Evolutionary conservation across 768 basidiomycete genomes (phyloP).

Genomic region (Lactarius vividus): DNA sequence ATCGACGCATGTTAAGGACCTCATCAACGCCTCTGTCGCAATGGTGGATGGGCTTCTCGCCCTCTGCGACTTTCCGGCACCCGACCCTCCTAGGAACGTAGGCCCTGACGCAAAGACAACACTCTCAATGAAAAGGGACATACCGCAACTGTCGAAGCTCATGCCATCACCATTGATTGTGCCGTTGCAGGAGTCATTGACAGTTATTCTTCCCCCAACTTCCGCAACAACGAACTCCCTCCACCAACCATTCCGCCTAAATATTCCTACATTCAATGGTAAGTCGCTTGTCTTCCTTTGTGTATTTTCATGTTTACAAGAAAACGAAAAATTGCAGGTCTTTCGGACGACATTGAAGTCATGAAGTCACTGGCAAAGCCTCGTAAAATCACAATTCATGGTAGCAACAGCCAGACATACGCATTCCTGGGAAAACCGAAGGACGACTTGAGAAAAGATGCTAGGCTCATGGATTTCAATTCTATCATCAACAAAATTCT

Average conservation of each 20-base stretch:
- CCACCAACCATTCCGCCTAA: slow-evolving; percentile 78
- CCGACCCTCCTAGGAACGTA: slow-evolving; percentile 30
- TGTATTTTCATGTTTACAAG: background rate
- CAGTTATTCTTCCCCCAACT: slow-evolving; percentile 79
- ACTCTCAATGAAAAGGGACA: slow-evolving; percentile 54
- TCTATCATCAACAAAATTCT: slow-evolving; percentile 95
- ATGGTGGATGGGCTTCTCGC: slow-evolving; percentile 71
- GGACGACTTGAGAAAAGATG: slow-evolving; percentile 97
- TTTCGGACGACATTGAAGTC: slow-evolving; percentile 79
- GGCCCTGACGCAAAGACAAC: slow-evolving; percentile 32
- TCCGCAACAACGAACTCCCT: slow-evolving; percentile 51
- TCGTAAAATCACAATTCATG: slow-evolving; percentile 82
- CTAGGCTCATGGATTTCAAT: slow-evolving; percentile 96
- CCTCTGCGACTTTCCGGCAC: slow-evolving; percentile 57
- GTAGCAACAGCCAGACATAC: slow-evolving; percentile 80
- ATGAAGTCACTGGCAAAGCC: slow-evolving; percentile 93
- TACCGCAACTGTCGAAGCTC: slow-evolving; percentile 50
- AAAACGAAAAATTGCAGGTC: slow-evolving; percentile 44
- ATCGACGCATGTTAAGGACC: slow-evolving; percentile 41
- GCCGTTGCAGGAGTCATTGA: slow-evolving; percentile 90
- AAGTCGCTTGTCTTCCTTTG: slow-evolving; percentile 22
- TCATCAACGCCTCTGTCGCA: slow-evolving; percentile 48
- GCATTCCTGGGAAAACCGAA: slow-evolving; percentile 95
- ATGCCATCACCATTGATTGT: slow-evolving; percentile 74
- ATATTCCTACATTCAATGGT: slow-evolving; percentile 78